These are phyloP conservation scores for Saccharum hybrid DNA, from an alignment of 202 grass and related monocot genomes.

Conservation along the genomic window DNA sequence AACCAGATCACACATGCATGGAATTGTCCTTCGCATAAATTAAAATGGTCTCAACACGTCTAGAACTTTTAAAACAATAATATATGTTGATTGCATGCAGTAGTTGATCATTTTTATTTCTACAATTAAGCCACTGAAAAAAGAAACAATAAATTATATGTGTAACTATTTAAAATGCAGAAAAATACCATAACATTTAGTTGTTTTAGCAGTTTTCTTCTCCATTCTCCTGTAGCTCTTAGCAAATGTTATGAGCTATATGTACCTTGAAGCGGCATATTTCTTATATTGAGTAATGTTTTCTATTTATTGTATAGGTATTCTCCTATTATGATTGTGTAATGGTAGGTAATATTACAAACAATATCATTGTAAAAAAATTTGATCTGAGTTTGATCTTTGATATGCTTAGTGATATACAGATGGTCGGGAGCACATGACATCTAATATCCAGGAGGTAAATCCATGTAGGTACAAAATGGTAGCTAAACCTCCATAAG, in stretches of 20 bases:
- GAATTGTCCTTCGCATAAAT: no score
- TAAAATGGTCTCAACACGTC: no score
- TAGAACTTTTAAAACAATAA: no score
- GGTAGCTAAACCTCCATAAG: not conserved
- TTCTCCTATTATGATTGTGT: not conserved
- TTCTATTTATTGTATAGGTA: not conserved
- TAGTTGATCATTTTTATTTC: not conserved
- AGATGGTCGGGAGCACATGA: not conserved
- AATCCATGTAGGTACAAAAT: not conserved
- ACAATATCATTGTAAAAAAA: not conserved
- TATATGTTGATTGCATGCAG: not conserved
- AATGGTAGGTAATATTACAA: not conserved
- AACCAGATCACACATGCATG: no score
- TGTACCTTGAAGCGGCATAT: not conserved
- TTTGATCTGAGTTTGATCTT: not conserved
- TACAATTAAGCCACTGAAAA: not conserved
- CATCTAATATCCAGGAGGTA: not conserved
- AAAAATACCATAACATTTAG: not conserved
- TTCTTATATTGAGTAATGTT: not conserved
- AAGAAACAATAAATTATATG: not conserved
- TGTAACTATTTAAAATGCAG: not conserved
- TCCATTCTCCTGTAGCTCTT: not conserved
- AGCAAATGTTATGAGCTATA: not conserved
- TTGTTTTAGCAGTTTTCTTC: not conserved
- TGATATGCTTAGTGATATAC: not conserved